These are phyloP conservation scores for Amanita rimosa DNA, from an alignment of 768 basidiomycete species.

Conservation along the genomic window DNA sequence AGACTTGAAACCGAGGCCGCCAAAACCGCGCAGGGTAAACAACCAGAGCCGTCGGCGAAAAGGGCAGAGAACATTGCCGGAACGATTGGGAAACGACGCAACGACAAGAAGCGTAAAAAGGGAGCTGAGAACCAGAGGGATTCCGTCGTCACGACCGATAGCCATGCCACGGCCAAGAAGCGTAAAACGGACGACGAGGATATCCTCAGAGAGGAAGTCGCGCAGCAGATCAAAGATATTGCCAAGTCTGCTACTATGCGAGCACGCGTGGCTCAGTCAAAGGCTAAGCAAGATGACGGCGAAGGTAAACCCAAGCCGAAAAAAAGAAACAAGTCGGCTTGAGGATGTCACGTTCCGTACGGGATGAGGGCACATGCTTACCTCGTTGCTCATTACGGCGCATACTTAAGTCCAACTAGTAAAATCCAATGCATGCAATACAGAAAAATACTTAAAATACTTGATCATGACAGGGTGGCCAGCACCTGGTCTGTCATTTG, in stretches of 20 bases:
- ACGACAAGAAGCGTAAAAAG: no score
- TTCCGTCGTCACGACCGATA: no score
- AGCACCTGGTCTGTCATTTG: conserved; percentile 52
- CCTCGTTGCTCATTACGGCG: background rate
- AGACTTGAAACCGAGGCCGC: conserved; percentile 1
- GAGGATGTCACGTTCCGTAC: background rate
- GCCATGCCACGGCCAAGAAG: background rate
- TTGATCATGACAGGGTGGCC: conserved; percentile 32
- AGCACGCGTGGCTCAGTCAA: conserved; percentile 24
- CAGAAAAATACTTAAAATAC: background rate
- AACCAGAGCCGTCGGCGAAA: conserved; percentile 16
- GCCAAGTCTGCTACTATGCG: conserved; percentile 24
- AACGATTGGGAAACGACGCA: background rate
- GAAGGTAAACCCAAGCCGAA: background rate
- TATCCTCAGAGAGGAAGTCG: background rate
- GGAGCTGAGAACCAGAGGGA: no score
- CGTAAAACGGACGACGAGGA: background rate
- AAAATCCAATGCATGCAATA: background rate
- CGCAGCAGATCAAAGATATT: conserved; percentile 18
- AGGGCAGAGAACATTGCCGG: background rate
- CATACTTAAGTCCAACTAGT: background rate
- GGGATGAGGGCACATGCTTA: no score
- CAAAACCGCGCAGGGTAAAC: background rate
- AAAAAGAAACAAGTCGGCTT: conserved; percentile 8
- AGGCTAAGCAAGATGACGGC: conserved; percentile 9